Conservation (phyloP, 2,329 filamentous ascomycete species). For the Fusarium ramigenum region DNA sequence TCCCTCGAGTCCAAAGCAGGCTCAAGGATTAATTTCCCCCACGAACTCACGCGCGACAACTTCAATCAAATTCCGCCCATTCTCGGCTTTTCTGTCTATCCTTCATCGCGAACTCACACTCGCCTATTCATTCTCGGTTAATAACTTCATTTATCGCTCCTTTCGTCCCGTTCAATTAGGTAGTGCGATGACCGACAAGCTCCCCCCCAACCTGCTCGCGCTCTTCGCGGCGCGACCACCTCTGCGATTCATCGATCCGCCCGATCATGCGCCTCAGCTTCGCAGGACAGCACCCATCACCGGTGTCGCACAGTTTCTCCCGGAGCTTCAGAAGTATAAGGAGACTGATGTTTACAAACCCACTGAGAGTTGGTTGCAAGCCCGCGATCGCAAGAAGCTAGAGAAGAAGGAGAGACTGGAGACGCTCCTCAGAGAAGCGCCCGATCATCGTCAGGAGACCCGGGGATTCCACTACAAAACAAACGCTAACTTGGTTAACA, state of each 20-base stretch:
- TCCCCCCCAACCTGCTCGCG: slow-evolving; percentile 89
- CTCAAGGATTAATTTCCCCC: slow-evolving; percentile 39
- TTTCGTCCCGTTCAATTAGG: slow-evolving; percentile 4
- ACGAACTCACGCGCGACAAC: slow-evolving; percentile 34
- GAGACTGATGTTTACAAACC: slow-evolving; percentile 79
- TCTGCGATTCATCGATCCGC: slow-evolving; percentile 85
- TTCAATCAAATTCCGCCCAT: slow-evolving; percentile 21
- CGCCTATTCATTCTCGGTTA: slow-evolving; percentile 20
- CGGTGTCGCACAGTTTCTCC: slow-evolving; percentile 79
- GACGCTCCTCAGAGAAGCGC: slow-evolving; percentile 69
- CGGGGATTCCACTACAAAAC: background rate
- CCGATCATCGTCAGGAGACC: slow-evolving; percentile 66
- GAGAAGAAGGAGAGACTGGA: slow-evolving; percentile 80
- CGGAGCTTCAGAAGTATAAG: slow-evolving; percentile 79
- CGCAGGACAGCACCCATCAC: slow-evolving; percentile 77
- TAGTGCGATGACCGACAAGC: slow-evolving; percentile 88
- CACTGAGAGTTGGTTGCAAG: slow-evolving; percentile 93
- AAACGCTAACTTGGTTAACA: slow-evolving; percentile 48
- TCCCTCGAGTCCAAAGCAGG: slow-evolving; percentile 9
- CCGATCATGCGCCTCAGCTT: slow-evolving; percentile 84
- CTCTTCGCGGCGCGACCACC: slow-evolving; percentile 96
- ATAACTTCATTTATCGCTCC: background rate
- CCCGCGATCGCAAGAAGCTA: slow-evolving; percentile 81
- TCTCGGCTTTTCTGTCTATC: slow-evolving; percentile 11
- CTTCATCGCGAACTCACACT: slow-evolving; percentile 15